Base-by-base conservation (phyloP, 768 basidiomycete species). In the Phlebiopsis flavidoalba region DNA sequence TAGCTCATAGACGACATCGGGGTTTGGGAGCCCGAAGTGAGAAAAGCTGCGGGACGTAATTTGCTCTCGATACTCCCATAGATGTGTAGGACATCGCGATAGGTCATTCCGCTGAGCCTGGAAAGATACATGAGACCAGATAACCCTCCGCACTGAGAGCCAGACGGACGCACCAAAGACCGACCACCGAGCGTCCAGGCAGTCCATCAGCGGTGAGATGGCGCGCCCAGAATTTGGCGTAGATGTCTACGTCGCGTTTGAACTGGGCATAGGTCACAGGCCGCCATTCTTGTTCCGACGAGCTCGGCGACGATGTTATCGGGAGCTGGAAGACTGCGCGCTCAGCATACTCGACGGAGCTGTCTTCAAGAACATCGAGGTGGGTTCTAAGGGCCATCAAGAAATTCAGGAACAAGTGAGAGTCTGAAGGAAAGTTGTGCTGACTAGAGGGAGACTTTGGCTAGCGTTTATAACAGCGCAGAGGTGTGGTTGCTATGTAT, bases 1-100 rank as follows among this genome's bases (percentile, higher is more conserved):
- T 22, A 90, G 78, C 66, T 89, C 86, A 64, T 83, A 83, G 65
- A 89, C 77, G 22, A 89, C 82, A 19, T 76, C 75, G 26, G 87
- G 83, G 64, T 84, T 88, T 19, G 88, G 84, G 36, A 90, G 78
- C 31, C n/a, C 85, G 80, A 64, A 89, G 76, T 71, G 86, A 88
- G 77, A 88, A 88, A 8, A 90, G 69, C 63, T 89, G 88, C 6
- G 88, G 88, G 61, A 88, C 74, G 70, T 83, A 72, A 85, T 87
- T 58, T 69, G 72, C 71, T 83, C 69, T 78, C 8, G 87, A 85
- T 56, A 90, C 72, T 54, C 83, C n/a, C 85, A 68, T 88, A 89
- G 64, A 89, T 83, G 63, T 86, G 84, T 33, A 89, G 74, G 36
- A 86, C 78, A 68, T 90, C 87, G 46, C 73, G 70, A 67, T 89